Conservation (phyloP, 148 eudicot genomes). For the Beta vulgaris region DNA sequence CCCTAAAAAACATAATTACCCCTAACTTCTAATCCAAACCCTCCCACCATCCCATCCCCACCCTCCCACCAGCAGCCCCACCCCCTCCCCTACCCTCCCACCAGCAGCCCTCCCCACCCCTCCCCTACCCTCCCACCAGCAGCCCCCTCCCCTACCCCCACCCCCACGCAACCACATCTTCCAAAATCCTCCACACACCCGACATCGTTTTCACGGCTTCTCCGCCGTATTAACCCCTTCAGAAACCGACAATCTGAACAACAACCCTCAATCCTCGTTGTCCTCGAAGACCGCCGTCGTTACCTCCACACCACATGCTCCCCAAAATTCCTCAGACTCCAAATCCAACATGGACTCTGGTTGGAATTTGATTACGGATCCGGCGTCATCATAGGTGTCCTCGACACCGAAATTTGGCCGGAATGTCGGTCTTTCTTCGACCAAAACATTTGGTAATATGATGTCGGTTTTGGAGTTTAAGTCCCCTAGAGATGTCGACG, state of each 20-base stretch:
- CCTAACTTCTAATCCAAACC: no score
- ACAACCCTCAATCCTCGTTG: conserved; percentile 73
- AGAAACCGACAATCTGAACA: conserved; percentile 36
- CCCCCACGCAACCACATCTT: conserved; percentile 44
- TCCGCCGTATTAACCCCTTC: conserved; percentile 60
- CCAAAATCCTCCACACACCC: conserved; percentile 65
- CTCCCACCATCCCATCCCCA: no score
- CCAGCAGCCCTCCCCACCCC: no score
- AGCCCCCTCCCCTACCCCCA: conserved; percentile 76
- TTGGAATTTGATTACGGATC: conserved; percentile 93
- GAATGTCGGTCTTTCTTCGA: conserved; percentile 81
- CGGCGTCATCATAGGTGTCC: conserved; percentile 72
- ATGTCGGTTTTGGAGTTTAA: conserved; percentile 40
- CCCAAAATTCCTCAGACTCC: conserved; percentile 84
- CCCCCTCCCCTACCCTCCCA: no score
- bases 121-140: no score
- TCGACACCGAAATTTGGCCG: conserved; percentile 93
- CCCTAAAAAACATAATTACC: no score
- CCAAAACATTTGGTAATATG: conserved; percentile 39
- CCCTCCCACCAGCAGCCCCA: no score
- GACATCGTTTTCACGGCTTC: conserved; percentile 88
- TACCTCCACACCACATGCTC: conserved; percentile 92
- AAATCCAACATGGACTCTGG: conserved; percentile 81
- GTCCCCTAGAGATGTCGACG: conserved; percentile 88
- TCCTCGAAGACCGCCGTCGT: conserved; percentile 63